A percentile compares a stretch with the other conserved stretches of the same genome.
Conservation (phyloP, 306 rosid species). For the Begonia loranthoides region DNA sequence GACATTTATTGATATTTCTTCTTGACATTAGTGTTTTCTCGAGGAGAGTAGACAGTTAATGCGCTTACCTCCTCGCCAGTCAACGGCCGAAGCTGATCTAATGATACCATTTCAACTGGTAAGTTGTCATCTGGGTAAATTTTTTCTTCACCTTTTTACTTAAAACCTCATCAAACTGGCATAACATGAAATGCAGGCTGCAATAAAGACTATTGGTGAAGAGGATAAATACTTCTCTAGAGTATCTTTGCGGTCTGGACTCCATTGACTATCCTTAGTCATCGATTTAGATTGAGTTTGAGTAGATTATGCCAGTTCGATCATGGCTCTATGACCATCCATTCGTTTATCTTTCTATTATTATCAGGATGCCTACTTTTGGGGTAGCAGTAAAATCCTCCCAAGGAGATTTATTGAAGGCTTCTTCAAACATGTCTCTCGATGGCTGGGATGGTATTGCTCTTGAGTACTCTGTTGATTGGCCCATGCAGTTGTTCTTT, state of each 20-base stretch:
- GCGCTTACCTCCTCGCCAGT: slow-evolving; percentile 93
- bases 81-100: slow-evolving; percentile 98
- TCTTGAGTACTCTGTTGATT: slow-evolving; percentile 86
- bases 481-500: slow-evolving; percentile 97
- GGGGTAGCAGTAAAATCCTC: slow-evolving; percentile 73
- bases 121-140: slow-evolving; percentile 7
- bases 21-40: slow-evolving; percentile 59
- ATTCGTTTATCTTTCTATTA: slow-evolving; percentile 14
- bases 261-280: not conserved
- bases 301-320: slow-evolving; percentile 5
- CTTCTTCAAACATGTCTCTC: slow-evolving; percentile 53
- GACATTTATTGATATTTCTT: too few species aligned
- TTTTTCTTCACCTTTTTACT: not conserved
- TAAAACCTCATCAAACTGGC: not conserved
- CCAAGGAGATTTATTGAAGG: slow-evolving; percentile 38
- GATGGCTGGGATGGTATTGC: slow-evolving; percentile 98
- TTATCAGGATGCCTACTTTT: slow-evolving; percentile 78
- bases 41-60: slow-evolving; percentile 91
- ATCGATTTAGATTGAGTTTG: too few species aligned
- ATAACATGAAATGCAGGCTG: slow-evolving; percentile 53
- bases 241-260: slow-evolving; percentile 71
- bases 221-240: slow-evolving; percentile 81
- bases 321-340: slow-evolving; percentile 10
- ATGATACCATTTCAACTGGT: slow-evolving; percentile 96
- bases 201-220: slow-evolving; percentile 78